Evolutionary conservation across 768 basidiomycete genomes (phyloP).

Genomic region (Boletus barrowsii): DNA sequence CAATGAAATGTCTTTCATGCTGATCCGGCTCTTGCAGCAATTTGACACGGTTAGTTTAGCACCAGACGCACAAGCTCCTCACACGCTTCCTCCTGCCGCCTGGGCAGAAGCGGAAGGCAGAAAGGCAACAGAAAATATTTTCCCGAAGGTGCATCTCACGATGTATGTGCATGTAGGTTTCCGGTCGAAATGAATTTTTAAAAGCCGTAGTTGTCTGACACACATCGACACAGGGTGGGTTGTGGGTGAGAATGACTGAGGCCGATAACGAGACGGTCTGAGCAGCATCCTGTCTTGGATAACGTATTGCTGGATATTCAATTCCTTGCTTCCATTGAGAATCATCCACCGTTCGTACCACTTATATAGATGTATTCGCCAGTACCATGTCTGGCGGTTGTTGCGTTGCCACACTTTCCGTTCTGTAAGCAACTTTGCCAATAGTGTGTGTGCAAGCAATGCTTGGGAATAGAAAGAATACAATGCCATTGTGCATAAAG

Average conservation of each 20-base stretch:
- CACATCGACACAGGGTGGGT: conserved; percentile 39
- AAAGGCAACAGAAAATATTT: conserved; percentile 49
- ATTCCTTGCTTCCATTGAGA: neutral
- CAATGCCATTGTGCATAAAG: neutral
- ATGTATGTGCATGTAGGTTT: conserved; percentile 45
- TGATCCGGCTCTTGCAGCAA: conserved; percentile 60
- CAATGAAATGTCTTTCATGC: conserved; percentile 59
- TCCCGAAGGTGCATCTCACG: conserved; percentile 53
- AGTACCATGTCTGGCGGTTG: too few relatives aligned
- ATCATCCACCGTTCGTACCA: too few relatives aligned
- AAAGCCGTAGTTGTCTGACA: neutral
- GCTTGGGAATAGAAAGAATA: neutral
- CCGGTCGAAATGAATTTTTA: neutral
- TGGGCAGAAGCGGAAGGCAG: conserved; percentile 47
- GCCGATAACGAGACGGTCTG: conserved; percentile 7
- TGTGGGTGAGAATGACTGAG: conserved; percentile 47
- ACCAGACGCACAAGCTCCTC: conserved; percentile 43
- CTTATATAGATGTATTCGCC: too few relatives aligned
- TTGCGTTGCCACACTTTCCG: too few relatives aligned
- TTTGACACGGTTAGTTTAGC: conserved; percentile 51
- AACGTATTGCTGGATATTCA: neutral
- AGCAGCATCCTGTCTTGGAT: neutral
- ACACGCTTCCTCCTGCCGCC: conserved; percentile 41
- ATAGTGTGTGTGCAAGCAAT: too few relatives aligned
- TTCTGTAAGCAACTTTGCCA: too few relatives aligned